Evolutionary conservation across 2,329 filamentous ascomycete genomes (phyloP).

Genomic region (Fusarium globosum): DNA sequence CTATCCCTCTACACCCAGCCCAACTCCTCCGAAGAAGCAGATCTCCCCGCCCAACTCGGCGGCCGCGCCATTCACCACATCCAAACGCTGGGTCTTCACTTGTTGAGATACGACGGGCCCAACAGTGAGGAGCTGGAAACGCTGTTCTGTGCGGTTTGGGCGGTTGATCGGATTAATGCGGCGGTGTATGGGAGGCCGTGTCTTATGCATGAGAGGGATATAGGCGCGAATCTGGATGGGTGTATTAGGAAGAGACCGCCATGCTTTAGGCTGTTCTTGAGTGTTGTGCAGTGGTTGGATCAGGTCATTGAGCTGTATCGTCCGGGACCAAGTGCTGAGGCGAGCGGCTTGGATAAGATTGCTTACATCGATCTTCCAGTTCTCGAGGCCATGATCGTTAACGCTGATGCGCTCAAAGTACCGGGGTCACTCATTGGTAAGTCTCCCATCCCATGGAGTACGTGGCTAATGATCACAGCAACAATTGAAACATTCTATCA

Average conservation of each 20-base stretch:
- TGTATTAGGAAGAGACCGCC: slow-evolving; percentile 63
- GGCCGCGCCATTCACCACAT: slow-evolving; percentile 67
- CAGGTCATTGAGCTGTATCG: slow-evolving; percentile 70
- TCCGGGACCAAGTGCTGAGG: slow-evolving; percentile 58
- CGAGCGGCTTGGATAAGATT: slow-evolving; percentile 55
- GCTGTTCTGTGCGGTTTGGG: slow-evolving; percentile 70
- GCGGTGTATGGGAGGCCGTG: slow-evolving; percentile 70
- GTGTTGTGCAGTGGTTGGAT: slow-evolving; percentile 66
- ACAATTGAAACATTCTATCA: slow-evolving; percentile 74
- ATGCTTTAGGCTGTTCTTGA: slow-evolving; percentile 67
- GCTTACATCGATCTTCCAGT: slow-evolving; percentile 65
- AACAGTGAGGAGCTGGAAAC: slow-evolving; percentile 58
- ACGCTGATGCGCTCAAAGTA: slow-evolving; percentile 62
- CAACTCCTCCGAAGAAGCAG: slow-evolving; percentile 62
- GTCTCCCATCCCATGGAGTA: slow-evolving; percentile 13
- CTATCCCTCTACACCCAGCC: slow-evolving; percentile 71
- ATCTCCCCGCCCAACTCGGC: slow-evolving; percentile 64
- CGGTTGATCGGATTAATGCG: slow-evolving; percentile 68
- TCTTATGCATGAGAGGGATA: slow-evolving; percentile 69
- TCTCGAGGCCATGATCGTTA: slow-evolving; percentile 67
- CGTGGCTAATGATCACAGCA: slow-evolving; percentile 51
- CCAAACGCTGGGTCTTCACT: slow-evolving; percentile 66
- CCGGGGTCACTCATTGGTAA: slow-evolving; percentile 62
- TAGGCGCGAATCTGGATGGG: slow-evolving; percentile 63
- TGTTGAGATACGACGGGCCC: slow-evolving; percentile 55